A percentile compares a stretch with the other conserved stretches of the same genome.
phyloP scores from a whole-genome alignment of 2,329 filamentous ascomycete genomes.

The Ophiosphaerella herpotricha region DNA sequence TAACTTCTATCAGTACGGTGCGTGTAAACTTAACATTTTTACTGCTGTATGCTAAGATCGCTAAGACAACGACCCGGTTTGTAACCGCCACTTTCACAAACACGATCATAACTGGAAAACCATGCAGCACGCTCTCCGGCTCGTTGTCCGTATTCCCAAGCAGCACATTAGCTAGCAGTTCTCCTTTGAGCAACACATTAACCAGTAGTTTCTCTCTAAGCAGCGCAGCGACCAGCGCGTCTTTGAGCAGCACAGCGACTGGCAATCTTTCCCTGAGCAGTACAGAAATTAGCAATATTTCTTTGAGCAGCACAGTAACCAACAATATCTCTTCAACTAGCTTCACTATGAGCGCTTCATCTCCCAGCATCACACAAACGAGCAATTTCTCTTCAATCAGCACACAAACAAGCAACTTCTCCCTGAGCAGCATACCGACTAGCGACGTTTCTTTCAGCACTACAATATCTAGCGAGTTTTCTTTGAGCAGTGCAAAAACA shows the following conservation, averaged over 20 bases:
- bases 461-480: too few relatives aligned
- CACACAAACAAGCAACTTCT: neutral
- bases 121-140: constrained; percentile 5
- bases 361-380: neutral
- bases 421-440: too few relatives aligned
- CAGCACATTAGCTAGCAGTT: neutral
- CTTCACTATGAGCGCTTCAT: neutral
- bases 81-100: constrained; percentile 15
- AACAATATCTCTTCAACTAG: neutral
- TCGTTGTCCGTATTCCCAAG: neutral
- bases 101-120: constrained; percentile 11
- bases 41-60: constrained; percentile 2
- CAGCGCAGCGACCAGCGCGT: neutral
- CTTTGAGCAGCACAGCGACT: neutral
- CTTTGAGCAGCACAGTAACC: too few relatives aligned
- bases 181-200: neutral
- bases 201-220: neutral
- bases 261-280: too few relatives aligned
- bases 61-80: constrained; percentile 18
- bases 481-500: neutral
- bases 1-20: constrained; percentile 28
- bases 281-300: too few relatives aligned
- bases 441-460: too few relatives aligned
- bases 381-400: neutral
- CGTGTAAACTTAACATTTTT: constrained; percentile 3